Conservation (phyloP, 2,329 filamentous ascomycete genomes). For the Colletotrichum sublineola region DNA sequence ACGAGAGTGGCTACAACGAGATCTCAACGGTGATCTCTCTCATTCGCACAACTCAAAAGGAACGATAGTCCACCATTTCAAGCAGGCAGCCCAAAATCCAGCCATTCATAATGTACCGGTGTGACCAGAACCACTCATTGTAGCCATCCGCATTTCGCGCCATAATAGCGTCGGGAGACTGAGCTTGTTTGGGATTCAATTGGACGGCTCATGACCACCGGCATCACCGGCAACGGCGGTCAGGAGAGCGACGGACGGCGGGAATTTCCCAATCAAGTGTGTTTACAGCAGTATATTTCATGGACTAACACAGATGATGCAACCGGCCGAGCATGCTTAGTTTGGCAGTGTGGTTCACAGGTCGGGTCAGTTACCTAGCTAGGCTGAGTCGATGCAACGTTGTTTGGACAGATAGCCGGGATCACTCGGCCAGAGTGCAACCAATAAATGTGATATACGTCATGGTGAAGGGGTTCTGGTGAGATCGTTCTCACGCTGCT, state of each 20-base stretch:
- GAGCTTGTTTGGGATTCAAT: slow-evolving; percentile 34
- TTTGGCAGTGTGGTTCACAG: slow-evolving; percentile 17
- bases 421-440: background rate
- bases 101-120: slow-evolving; percentile 13
- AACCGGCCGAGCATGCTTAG: slow-evolving; percentile 11
- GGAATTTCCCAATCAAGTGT: slow-evolving; percentile 17
- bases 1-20: slow-evolving; percentile 17
- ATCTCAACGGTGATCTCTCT: slow-evolving; percentile 13
- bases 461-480: slow-evolving; percentile 9
- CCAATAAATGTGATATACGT: slow-evolving; percentile 12
- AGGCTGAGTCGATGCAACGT: slow-evolving; percentile 18
- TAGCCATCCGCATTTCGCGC: slow-evolving; percentile 22
- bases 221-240: slow-evolving; percentile 28
- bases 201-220: slow-evolving; percentile 34
- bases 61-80: slow-evolving; percentile 1
- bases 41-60: slow-evolving; percentile 1
- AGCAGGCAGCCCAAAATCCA: background rate
- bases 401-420: background rate
- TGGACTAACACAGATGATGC: background rate
- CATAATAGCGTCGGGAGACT: slow-evolving; percentile 32
- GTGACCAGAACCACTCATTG: slow-evolving; percentile 27
- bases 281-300: slow-evolving; percentile 7
- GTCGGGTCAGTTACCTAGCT: slow-evolving; percentile 14
- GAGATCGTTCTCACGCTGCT: background rate
- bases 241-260: slow-evolving; percentile 23